Evolutionary conservation across 495 filamentous ascomycete genomes (phyloP).

Genomic region (Xylaria scruposa): DNA sequence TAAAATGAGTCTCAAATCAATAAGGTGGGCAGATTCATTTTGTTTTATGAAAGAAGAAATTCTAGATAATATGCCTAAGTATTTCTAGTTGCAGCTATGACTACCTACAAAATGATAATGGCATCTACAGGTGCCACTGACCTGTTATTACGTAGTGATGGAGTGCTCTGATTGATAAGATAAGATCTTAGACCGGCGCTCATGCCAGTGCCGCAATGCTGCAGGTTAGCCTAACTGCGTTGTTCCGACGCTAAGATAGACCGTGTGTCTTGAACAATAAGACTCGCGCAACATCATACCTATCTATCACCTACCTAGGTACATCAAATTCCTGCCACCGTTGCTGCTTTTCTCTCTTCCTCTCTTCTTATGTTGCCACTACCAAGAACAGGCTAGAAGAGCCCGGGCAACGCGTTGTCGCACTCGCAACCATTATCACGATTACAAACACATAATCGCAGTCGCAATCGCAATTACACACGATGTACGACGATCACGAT

Average conservation of each 20-base stretch:
- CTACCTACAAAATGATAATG: not conserved
- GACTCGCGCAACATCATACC: constrained; percentile 7
- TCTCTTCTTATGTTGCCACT: not conserved
- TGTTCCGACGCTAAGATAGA: too few relatives aligned
- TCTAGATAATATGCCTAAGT: not conserved
- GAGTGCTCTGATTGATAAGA: constrained; percentile 14
- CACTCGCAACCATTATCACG: not conserved
- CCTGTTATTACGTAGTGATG: not conserved
- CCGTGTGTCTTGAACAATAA: too few relatives aligned
- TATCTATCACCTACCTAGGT: not conserved
- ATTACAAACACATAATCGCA: constrained; percentile 25
- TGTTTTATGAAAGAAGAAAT: not conserved
- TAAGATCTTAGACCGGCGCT: not conserved
- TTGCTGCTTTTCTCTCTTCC: not conserved
- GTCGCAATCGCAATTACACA: not conserved
- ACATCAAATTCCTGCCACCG: too few relatives aligned
- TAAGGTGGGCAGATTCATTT: not conserved
- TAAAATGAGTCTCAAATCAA: not conserved
- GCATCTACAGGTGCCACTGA: not conserved
- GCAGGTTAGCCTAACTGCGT: too few relatives aligned
- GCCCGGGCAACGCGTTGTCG: not conserved
- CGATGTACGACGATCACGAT: constrained; percentile 39
- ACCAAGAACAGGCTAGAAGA: not conserved
- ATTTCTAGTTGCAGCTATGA: not conserved
- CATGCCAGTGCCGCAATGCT: not conserved